Base-by-base conservation (phyloP, 2,329 filamentous ascomycete genomes). In the Niveomyces coronatus region DNA sequence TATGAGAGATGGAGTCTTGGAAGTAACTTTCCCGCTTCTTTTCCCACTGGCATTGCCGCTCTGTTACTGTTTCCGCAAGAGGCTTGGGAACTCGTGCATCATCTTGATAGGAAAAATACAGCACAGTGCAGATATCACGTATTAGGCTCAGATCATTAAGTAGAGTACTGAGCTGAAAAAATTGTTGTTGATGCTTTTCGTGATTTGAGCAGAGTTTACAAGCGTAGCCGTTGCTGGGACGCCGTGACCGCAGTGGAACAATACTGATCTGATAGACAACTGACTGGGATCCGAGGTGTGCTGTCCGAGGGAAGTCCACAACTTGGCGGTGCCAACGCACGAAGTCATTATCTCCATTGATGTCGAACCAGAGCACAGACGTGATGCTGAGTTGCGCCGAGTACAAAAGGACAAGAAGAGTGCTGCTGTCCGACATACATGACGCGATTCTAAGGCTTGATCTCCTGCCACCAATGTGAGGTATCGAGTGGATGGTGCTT, bases 121-220 rank as follows among this genome's bases (percentile, higher is more conserved):
- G 45, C 4, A 54, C 54, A 5, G 51, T 48, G 31, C 52, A 57
- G 37, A 56, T 58, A 40, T 60, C 62, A 35, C 64, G 66, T 24
- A 54, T 52, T 13, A 76, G 43, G 27, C 61, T 58, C 27, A 71
- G 53, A 40, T 71, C 56, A 17, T 56, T 52, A 5, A 52, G 58
- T 3, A 75, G 45, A 9, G 59, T 53, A 37, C 58, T 62, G 11
- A 70, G 44, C 42, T 74, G 69, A 37, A 65, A 71, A 45, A 72
- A 70, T 15, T 56, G 54, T 3, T 65, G 49, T 4, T 53, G 53
- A 17, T 56, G 44, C 4, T 55, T 45, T 9, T 51, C 41, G 35
- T 67, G 63, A 10, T 47, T 38, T 14, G 46, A 46, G 11, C 58
- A 59, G 2, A 47, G 40, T 1, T 53, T 53, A 11, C 39, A 29